phyloP scores from a whole-genome alignment of 768 basidiomycete genomes.

The Mycena haematopus region DNA sequence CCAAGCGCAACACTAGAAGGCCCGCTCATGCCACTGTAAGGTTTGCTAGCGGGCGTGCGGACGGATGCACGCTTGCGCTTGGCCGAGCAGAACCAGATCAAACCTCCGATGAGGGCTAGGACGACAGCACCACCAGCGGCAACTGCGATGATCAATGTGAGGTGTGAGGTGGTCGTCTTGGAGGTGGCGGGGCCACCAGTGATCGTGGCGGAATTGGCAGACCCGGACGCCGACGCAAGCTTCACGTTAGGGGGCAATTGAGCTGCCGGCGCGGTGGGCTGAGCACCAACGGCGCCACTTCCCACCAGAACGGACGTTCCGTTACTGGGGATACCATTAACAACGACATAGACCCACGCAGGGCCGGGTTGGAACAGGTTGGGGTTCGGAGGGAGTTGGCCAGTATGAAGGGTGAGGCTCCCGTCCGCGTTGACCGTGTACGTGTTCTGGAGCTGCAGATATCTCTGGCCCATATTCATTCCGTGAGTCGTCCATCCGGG shows the following conservation, averaged over 20 bases:
- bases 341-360: conserved; percentile 70
- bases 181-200: neutral
- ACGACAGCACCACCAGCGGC: conserved; percentile 21
- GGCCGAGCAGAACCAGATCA: conserved; percentile 23
- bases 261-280: conserved; percentile 46
- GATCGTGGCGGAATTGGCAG: conserved; percentile 16
- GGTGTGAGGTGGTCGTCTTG: conserved; percentile 21
- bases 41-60: conserved; percentile 23
- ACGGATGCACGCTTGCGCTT: conserved; percentile 16
- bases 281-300: conserved; percentile 65
- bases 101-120: conserved; percentile 14
- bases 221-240: conserved; percentile 10
- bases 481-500: conserved; percentile 65
- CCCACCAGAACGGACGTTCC: conserved; percentile 74
- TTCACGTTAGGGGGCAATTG: conserved; percentile 10
- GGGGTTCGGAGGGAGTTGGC: conserved; percentile 69
- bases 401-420: conserved; percentile 62
- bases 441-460: conserved; percentile 71
- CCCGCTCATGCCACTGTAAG: conserved; percentile 25
- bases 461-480: conserved; percentile 68
- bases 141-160: conserved; percentile 17
- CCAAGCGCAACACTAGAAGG: conserved; percentile 19
- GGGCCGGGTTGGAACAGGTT: conserved; percentile 78
- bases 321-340: conserved; percentile 76
- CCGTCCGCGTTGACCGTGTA: conserved; percentile 69